Evolutionary conservation across 352 stramenopile genomes (phyloP), one percentile per base, ranked within the genome.

Genomic region (Phytophthora citrophthora): DNA sequence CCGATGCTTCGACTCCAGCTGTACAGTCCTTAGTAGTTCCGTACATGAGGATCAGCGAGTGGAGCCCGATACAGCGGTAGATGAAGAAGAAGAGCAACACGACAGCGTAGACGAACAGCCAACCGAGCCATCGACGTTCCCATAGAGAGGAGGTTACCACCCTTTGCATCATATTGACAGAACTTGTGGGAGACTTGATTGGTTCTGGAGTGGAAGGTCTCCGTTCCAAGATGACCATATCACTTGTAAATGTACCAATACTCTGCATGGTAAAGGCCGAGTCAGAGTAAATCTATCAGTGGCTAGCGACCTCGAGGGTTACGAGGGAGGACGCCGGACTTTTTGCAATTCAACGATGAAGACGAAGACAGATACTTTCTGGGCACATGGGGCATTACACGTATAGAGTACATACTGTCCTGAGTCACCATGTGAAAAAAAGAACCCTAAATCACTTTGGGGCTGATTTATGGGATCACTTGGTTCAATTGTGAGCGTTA

Each of bases 81-180:
- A 75, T 50, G 36, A 72, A 70, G 52, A 78, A 87, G 54, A 72
- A 77, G 4, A 73, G 26, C 32, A 78, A 53, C 8, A 70, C 48
- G 0, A 64, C 26, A 7, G 57, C 16, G 49, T 78, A 72, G 29
- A 78, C 70, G 18, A 73, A 69, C 2, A 55, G 45, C 78, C 78
- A 87, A 11, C 77, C 64, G 27, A 81, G 61, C 67, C 64, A 81
- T 20, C 55, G 64, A 8, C 10, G 65, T 5, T 13, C 9, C 52
- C 58, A 68, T 8, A 63, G 40, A 4, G 27, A 51, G 4, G 32
- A 47, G 4, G 49, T 7, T 6, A 40, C 20, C 5, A 71, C 18
- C 7, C 16, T 24, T 24, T 51, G 38, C 4, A 71, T n/a, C 34
- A 66, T 47, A 1, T 7, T 16, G 20, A 44, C 41, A 20, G 47